Evolutionary conservation across 768 basidiomycete species (phyloP).

Genomic region (Russula abietina): DNA sequence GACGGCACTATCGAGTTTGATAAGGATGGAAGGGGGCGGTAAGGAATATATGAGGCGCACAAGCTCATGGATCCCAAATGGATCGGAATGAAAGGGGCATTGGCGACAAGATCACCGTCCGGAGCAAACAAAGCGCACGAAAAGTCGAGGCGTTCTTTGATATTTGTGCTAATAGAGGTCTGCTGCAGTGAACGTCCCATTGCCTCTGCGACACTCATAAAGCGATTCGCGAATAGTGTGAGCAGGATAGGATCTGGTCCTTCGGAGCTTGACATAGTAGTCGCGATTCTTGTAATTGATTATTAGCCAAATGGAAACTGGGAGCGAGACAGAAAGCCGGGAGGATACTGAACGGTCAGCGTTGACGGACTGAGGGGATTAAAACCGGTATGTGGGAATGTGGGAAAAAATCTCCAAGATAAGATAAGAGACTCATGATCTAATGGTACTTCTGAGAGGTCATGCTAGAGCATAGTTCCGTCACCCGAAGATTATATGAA

Average conservation of each 20-base stretch:
- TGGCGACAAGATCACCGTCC: slow-evolving; percentile 91
- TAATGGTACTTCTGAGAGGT: no score
- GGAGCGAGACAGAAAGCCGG: background rate
- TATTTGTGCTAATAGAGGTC: slow-evolving; percentile 89
- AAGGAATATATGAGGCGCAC: slow-evolving; percentile 39
- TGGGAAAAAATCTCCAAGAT: no score
- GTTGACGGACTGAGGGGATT: no score
- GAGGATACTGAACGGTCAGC: no score
- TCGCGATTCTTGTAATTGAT: background rate
- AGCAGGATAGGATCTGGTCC: slow-evolving; percentile 81
- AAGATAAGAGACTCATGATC: no score
- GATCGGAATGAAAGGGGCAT: slow-evolving; percentile 87
- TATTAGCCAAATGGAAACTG: background rate
- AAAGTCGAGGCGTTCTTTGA: slow-evolving; percentile 93
- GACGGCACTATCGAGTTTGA: slow-evolving; percentile 49
- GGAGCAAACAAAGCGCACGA: slow-evolving; percentile 93
- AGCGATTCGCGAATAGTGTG: slow-evolving; percentile 90
- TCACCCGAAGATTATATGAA: background rate
- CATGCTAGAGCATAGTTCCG: background rate
- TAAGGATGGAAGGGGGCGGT: background rate
- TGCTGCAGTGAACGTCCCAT: slow-evolving; percentile 90
- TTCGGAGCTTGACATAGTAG: slow-evolving; percentile 11
- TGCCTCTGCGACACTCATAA: slow-evolving; percentile 96
- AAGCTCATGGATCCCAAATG: slow-evolving; percentile 89
- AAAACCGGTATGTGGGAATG: no score